Conservation (phyloP, 305 asterid genomes). For the Stenogyne calaminthoides region DNA sequence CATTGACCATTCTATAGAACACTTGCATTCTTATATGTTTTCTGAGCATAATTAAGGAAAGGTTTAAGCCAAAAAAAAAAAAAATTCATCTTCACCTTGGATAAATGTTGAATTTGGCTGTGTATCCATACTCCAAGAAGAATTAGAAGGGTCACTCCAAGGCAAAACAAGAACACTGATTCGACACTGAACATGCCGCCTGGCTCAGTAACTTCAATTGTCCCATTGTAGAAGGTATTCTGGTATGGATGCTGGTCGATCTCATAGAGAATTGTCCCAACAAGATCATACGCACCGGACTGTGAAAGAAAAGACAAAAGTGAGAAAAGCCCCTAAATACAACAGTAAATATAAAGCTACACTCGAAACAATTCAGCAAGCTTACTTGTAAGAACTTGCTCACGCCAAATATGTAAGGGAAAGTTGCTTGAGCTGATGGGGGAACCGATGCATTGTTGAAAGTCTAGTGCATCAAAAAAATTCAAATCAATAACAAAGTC, state of each 20-base stretch:
- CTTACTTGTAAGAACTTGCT: constrained; percentile 98
- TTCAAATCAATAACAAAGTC: constrained; percentile 19
- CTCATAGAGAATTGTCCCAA: constrained; percentile 86
- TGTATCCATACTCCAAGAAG: constrained; percentile 72
- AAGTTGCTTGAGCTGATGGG: constrained; percentile 83
- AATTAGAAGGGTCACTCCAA: constrained; percentile 67
- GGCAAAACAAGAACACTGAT: constrained; percentile 88
- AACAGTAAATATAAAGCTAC: constrained; percentile 5
- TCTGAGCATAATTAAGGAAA: not conserved
- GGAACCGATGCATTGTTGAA: constrained; percentile 92
- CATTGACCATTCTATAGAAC: not conserved
- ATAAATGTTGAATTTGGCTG: constrained; percentile 60
- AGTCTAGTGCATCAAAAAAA: constrained; percentile 47
- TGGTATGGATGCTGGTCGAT: constrained; percentile 79
- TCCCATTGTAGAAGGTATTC: constrained; percentile 84
- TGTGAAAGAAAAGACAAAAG: constrained; percentile 31
- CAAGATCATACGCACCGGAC: constrained; percentile 93
- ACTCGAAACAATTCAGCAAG: constrained; percentile 5
- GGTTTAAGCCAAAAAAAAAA: not conserved
- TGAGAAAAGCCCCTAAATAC: not conserved
- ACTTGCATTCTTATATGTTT: not conserved
- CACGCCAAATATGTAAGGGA: constrained; percentile 79
- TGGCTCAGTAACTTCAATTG: constrained; percentile 87
- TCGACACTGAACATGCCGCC: constrained; percentile 87
- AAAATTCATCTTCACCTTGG: constrained; percentile 61